These are phyloP conservation scores for Ustanciosporium gigantosporum DNA, from an alignment of 1,284 basidiomycete species.

Conservation along the genomic window DNA sequence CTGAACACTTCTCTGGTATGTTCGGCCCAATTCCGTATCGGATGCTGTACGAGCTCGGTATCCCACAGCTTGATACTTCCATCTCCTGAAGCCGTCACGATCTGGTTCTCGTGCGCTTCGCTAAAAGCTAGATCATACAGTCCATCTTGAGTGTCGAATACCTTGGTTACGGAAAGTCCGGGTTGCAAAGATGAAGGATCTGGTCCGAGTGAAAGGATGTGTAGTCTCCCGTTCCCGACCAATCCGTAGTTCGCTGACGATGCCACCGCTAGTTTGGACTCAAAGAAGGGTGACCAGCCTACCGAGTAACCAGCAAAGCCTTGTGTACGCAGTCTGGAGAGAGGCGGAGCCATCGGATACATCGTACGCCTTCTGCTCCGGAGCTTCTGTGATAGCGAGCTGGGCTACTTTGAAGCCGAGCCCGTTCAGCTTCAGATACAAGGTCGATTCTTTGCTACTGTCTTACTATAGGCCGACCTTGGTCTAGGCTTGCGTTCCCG, in stretches of 20 bases:
- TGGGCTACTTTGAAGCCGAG: too few species aligned
- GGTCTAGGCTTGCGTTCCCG: too few species aligned
- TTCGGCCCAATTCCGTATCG: slow-evolving; percentile 89
- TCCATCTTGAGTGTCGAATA: slow-evolving; percentile 88
- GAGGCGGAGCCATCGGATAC: slow-evolving; percentile 16
- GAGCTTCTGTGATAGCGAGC: too few species aligned
- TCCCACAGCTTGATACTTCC: slow-evolving; percentile 92
- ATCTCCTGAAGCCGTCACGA: slow-evolving; percentile 85
- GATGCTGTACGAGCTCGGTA: slow-evolving; percentile 80
- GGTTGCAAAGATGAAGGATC: slow-evolving; percentile 2
- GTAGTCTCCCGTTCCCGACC: slow-evolving; percentile 77
- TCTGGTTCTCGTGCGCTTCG: slow-evolving; percentile 90
- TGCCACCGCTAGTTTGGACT: slow-evolving; percentile 77
- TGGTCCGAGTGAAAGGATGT: slow-evolving; percentile 28
- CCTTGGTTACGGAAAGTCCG: slow-evolving; percentile 24
- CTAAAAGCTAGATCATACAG: slow-evolving; percentile 91
- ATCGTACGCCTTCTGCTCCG: too few species aligned
- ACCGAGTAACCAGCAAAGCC: slow-evolving; percentile 82
- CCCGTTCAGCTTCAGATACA: too few species aligned
- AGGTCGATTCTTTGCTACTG: too few species aligned
- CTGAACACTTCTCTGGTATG: slow-evolving; percentile 89
- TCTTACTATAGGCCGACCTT: too few species aligned
- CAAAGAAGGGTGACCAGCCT: slow-evolving; percentile 91
- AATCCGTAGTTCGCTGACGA: slow-evolving; percentile 92
- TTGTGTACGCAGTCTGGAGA: slow-evolving; percentile 39